phyloP scores from a whole-genome alignment of 2,329 filamentous ascomycete genomes.

The Sclerotinia borealis region DNA sequence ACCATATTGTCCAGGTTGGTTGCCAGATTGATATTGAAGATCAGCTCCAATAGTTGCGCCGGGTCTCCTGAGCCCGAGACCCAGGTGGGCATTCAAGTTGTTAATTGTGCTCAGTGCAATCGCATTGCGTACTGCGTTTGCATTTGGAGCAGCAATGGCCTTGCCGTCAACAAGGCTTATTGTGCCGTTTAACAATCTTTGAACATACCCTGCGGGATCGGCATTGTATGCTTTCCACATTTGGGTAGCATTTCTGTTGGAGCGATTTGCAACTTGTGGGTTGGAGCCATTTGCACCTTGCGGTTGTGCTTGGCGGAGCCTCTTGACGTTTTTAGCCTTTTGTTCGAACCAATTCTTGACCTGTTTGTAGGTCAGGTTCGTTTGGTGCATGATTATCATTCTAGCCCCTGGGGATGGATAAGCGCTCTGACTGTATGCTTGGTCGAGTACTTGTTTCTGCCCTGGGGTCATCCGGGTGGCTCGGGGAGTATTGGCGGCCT shows the following conservation, averaged over 20 bases:
- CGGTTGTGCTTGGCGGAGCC: too few species aligned
- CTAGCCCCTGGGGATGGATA: not conserved
- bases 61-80: not conserved
- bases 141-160: not conserved
- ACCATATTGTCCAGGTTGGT: not conserved
- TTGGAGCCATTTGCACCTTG: not conserved
- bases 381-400: not conserved
- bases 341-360: not conserved
- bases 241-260: not conserved
- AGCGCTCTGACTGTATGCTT: not conserved
- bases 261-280: rapidly evolving
- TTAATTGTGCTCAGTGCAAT: not conserved
- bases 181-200: not conserved
- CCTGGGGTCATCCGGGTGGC: not conserved
- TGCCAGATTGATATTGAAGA: not conserved
- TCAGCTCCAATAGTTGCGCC: not conserved
- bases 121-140: not conserved
- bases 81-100: not conserved
- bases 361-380: not conserved
- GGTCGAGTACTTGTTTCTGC: not conserved
- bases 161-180: not conserved
- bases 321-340: not conserved
- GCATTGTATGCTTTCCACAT: not conserved
- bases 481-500: not conserved
- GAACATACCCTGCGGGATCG: not conserved